Evolutionary conservation across 495 filamentous ascomycete genomes (phyloP).

Genomic region (Penicillium bovifimosum): DNA sequence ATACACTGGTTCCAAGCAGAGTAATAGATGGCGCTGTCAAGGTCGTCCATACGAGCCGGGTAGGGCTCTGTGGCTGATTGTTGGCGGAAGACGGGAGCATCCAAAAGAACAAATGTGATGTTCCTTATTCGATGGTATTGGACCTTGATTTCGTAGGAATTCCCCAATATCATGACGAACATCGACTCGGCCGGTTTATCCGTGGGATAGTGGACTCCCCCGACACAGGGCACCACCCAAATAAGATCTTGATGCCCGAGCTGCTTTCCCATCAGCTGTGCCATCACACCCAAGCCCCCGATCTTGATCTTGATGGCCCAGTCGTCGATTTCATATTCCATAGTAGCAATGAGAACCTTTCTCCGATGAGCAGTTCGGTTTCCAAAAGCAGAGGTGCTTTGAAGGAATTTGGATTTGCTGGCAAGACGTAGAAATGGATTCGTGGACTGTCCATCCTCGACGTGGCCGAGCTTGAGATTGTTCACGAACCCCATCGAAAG

Average conservation of each 20-base stretch:
- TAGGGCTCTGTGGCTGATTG: slow-evolving; percentile 64
- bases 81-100: slow-evolving; percentile 65
- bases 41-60: slow-evolving; percentile 68
- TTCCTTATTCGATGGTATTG: slow-evolving; percentile 62
- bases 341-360: slow-evolving; percentile 61
- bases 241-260: slow-evolving; percentile 63
- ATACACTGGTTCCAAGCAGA: slow-evolving; percentile 72
- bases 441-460: slow-evolving; percentile 18
- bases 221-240: slow-evolving; percentile 74
- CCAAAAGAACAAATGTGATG: slow-evolving; percentile 68
- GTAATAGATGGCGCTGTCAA: slow-evolving; percentile 67
- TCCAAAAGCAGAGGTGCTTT: slow-evolving; percentile 42
- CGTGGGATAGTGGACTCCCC: slow-evolving; percentile 59
- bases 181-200: slow-evolving; percentile 59
- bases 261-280: slow-evolving; percentile 65
- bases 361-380: slow-evolving; percentile 40
- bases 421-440: slow-evolving; percentile 31
- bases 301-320: slow-evolving; percentile 71
- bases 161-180: slow-evolving; percentile 59
- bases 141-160: slow-evolving; percentile 57
- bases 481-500: slow-evolving; percentile 34
- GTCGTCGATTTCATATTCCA: slow-evolving; percentile 72
- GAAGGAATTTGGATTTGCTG: slow-evolving; percentile 42
- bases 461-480: slow-evolving; percentile 18
- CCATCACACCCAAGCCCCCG: slow-evolving; percentile 65